Base-by-base conservation (phyloP, 331 rosid species). In the Acacia concinna region DNA sequence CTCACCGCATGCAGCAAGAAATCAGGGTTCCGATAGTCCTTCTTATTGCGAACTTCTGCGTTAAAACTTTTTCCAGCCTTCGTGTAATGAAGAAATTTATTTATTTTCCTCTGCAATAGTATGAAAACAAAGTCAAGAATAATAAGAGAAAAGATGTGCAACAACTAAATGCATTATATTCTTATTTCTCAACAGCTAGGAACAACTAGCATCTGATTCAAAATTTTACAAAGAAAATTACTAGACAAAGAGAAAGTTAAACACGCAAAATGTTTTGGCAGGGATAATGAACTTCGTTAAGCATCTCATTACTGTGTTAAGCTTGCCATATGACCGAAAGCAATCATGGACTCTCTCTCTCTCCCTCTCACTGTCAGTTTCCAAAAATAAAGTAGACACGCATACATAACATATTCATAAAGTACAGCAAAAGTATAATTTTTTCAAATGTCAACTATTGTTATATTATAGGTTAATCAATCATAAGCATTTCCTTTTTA, bases 1-100 rank as follows among this genome's bases (percentile, higher is more conserved):
- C 92, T 91, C 91, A 93, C 97, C 43, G 99, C 99, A 84, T 93
- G 94, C 81, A 93, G 74, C 75, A 93, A 84, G 86, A 96, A 96
- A 85, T 96, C 97, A 35, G 98, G 99, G 79, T 96, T 96, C 73
- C 97, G 86, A 71, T 96, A 96, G 85, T 91, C 97, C 90, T 96
- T 96, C 86, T 91, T 88, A 76, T 90, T 93, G 78, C 97, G 98
- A 74, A 96, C 96, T 86, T 91, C 99, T 14, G 96, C 92, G 82
- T 93, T 96, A 78, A 96, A 96, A 85, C 99, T 96, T 81, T 89
- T 96, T 78, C 99, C 98, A 73, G 89, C 90, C 85, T 88, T 96
- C 86, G 90, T 96, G 69, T 85, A 91, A 64, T 93, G 96, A 18
- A 96, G 94, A 85, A 93, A 96, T 85, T 88, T 96, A 78, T 86